A percentile compares a stretch with the other conserved stretches of the same genome.
Evolutionary conservation across 83 land plant species (phyloP).

Genomic region (Diphasiastrum complanatum): DNA sequence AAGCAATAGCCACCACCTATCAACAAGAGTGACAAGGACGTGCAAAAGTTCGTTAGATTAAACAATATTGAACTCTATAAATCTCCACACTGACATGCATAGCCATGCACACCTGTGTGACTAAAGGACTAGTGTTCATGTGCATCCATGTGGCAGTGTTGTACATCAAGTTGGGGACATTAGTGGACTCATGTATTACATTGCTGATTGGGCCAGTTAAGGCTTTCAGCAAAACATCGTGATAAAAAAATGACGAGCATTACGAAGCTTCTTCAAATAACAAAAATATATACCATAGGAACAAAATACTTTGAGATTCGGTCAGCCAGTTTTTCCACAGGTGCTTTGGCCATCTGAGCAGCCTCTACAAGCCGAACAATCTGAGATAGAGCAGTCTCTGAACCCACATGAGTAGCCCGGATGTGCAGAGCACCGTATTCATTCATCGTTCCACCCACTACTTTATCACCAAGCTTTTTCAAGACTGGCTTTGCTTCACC

Average conservation of each 20-base stretch:
- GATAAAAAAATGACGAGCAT: background rate
- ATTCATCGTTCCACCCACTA: constrained; percentile 71
- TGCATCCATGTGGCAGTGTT: no score
- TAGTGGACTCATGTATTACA: no score
- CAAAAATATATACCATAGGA: constrained; percentile 42
- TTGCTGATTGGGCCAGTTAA: no score
- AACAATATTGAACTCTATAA: no score
- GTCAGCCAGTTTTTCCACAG: constrained; percentile 63
- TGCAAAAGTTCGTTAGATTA: background rate
- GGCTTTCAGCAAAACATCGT: background rate
- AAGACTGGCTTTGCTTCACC: constrained; percentile 73
- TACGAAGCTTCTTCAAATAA: background rate
- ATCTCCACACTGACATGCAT: background rate
- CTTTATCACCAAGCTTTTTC: constrained; percentile 54
- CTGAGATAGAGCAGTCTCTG: constrained; percentile 66
- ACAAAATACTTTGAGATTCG: constrained; percentile 61
- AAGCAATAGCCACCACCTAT: constrained; percentile 72
- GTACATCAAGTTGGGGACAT: no score
- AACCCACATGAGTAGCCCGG: constrained; percentile 56
- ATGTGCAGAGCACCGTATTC: constrained; percentile 56
- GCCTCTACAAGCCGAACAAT: constrained; percentile 62
- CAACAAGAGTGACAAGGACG: constrained; percentile 3
- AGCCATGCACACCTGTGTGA: no score
- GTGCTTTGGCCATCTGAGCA: constrained; percentile 69
- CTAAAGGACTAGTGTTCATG: no score